Conservation (phyloP, 1,139 yeast species). For the Candida sojae region DNA sequence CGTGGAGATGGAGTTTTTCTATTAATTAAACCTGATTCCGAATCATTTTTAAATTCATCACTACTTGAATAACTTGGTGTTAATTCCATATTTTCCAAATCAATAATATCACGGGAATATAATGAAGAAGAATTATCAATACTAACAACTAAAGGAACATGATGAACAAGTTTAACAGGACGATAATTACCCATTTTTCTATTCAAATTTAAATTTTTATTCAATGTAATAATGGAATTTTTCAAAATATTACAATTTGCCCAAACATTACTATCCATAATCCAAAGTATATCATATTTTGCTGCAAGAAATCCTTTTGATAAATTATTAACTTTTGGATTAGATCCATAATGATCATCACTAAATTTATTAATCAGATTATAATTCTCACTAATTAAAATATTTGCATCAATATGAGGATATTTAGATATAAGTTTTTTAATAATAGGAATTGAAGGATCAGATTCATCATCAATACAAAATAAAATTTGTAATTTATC, state of each 20-base stretch:
- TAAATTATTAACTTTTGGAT: slow-evolving; percentile 85
- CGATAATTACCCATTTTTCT: slow-evolving; percentile 25
- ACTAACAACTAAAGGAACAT: slow-evolving; percentile 69
- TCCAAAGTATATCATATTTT: slow-evolving; percentile 76
- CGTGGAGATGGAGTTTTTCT: slow-evolving; percentile 10
- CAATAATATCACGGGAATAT: neutral
- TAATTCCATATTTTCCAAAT: slow-evolving; percentile 20
- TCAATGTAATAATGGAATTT: slow-evolving; percentile 64
- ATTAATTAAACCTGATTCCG: slow-evolving; percentile 9
- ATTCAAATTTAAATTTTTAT: slow-evolving; percentile 51
- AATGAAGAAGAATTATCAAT: slow-evolving; percentile 12
- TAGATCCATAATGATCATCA: slow-evolving; percentile 69
- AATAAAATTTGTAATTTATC: slow-evolving; percentile 67
- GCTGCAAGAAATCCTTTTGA: slow-evolving; percentile 75
- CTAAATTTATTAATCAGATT: slow-evolving; percentile 23
- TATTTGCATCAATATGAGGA: slow-evolving; percentile 59
- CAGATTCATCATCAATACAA: slow-evolving; percentile 66
- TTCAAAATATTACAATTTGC: slow-evolving; percentile 63
- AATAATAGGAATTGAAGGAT: slow-evolving; percentile 67
- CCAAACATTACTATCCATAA: slow-evolving; percentile 89
- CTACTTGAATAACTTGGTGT: slow-evolving; percentile 19
- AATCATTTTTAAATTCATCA: slow-evolving; percentile 1
- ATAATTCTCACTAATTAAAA: slow-evolving; percentile 50
- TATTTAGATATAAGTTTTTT: slow-evolving; percentile 50
- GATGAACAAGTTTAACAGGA: slow-evolving; percentile 74